Evolutionary conservation across 208 protist genomes (phyloP), one percentile per base, ranked within the genome.

Genomic region (Acanthamoeba lenticulata): DNA sequence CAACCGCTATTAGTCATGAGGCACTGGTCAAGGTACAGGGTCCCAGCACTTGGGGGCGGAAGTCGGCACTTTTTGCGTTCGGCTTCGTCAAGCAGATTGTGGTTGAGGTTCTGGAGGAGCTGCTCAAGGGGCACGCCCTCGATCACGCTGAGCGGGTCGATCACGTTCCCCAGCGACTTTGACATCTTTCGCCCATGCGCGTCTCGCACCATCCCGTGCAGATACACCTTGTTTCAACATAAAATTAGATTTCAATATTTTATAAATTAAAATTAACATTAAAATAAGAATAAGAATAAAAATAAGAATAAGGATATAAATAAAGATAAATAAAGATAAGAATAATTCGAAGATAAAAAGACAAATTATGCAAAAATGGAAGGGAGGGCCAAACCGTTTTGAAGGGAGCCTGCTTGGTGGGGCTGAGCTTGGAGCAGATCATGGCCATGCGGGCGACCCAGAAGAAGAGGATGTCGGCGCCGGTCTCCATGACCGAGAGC

Each of bases 391-490:
- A 42, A 32, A 95, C 97, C 79, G 98, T 97, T 81, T 97, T 97
- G 96, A 99, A 99, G 21, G 99, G 99, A 38, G 99, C 96, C 94
- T 81, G 55, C 42, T 86, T 52, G 40, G 99, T 92, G 40, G 96
- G 98, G 21, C 98, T 99, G 38, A 99, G 97, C 93, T 99, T 95
- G 17, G 99, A 95, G 72, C 98, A 99, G 79, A 99, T 98, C 99
- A 99, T 99, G n/a, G 99, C 99, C 99, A 99, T 99, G 91, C 99
- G 97, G 27, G 99, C 99, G 6, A 99, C 99, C 99, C 99, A 99
- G 97, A 99, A 99, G 97, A 99, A 99, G 36, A 99, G 92, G 94
- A 99, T 99, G 97, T 99, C 99, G 83, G 98, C 95, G 32, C 99
- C 99, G 29, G 99, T 99, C 97, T 99, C 99, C 90, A 99, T 98